Conservation (phyloP, 352 stramenopile species). For the Hyaloperonospora arabidopsidis region DNA sequence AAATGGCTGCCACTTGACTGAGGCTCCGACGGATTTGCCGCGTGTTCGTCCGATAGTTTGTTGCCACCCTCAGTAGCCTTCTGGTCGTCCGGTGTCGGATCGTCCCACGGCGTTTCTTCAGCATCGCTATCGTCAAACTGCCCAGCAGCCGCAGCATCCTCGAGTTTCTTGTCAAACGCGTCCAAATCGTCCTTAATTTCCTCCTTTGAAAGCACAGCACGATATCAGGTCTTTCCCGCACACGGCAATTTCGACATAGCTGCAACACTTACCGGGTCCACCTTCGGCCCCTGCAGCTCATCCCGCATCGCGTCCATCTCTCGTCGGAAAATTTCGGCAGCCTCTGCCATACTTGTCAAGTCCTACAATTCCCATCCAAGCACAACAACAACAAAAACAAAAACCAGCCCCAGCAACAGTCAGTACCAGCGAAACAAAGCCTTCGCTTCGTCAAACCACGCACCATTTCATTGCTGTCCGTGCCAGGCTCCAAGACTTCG, state of each 20-base stretch:
- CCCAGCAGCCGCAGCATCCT: conserved; percentile 54
- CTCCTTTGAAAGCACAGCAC: conserved; percentile 24
- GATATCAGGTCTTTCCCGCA: conserved; percentile 3
- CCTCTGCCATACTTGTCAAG: conserved; percentile 69
- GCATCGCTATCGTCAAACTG: conserved; percentile 81
- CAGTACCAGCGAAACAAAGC: not conserved
- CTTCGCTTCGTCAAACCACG: conserved; percentile 5
- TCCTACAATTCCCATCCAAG: conserved; percentile 44
- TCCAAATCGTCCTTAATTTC: conserved; percentile 54
- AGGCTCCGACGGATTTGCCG: conserved; percentile 9
- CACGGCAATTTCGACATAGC: not conserved
- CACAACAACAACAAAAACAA: conserved; percentile 6
- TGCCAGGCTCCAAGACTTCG: conserved; percentile 47
- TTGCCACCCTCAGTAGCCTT: conserved; percentile 16
- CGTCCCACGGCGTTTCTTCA: conserved; percentile 65
- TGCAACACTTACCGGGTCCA: conserved; percentile 25
- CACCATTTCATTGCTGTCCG: conserved; percentile 59
- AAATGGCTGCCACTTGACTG: conserved; percentile 21
- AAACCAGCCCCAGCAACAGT: not conserved
- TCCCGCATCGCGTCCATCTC: conserved; percentile 82
- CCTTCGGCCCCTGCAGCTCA: conserved; percentile 30
- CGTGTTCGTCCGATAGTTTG: conserved; percentile 22
- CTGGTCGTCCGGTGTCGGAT: conserved; percentile 24
- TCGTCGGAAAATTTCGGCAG: conserved; percentile 72
- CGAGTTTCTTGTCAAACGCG: conserved; percentile 73